Percentiles rank a stretch among this genome's conserved stretches.
These are phyloP conservation scores for Alternaria sp. DNA, from an alignment of 2,329 filamentous ascomycete species.

Conservation along the genomic window DNA sequence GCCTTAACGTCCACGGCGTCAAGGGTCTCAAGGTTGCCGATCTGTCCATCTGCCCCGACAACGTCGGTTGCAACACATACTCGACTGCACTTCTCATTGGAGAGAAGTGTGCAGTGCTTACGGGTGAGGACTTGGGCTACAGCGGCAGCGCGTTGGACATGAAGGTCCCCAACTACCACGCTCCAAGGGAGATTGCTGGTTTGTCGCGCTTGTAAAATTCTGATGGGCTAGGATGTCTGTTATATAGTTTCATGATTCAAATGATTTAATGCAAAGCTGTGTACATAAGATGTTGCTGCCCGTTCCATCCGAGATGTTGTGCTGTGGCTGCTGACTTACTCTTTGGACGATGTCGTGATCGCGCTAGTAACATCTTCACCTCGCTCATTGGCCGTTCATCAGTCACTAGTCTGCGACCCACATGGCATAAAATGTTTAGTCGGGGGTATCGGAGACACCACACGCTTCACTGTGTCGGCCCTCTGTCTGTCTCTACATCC, in stretches of 20 bases:
- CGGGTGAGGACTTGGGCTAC: slow-evolving; percentile 78
- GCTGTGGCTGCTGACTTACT: not conserved
- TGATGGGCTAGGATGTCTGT: slow-evolving; percentile 1
- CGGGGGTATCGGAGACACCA: not conserved
- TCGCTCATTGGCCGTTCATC: not conserved
- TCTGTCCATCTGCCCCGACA: slow-evolving; percentile 79
- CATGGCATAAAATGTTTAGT: slow-evolving; percentile 7
- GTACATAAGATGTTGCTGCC: not conserved
- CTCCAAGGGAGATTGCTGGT: slow-evolving; percentile 56
- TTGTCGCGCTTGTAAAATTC: slow-evolving; percentile 52
- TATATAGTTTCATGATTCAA: not conserved
- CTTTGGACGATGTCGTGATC: slow-evolving; percentile 3
- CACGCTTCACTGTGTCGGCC: not conserved
- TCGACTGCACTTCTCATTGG: slow-evolving; percentile 77
- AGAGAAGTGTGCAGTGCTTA: slow-evolving; percentile 76
- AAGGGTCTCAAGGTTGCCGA: slow-evolving; percentile 81
- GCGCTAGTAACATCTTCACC: not conserved
- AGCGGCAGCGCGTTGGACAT: slow-evolving; percentile 77
- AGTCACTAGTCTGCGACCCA: not conserved
- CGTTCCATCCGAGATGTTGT: not conserved
- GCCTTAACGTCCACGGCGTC: slow-evolving; percentile 80
- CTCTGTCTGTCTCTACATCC: slow-evolving; percentile 2
- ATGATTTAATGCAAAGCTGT: not conserved
- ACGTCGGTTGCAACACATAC: slow-evolving; percentile 70
- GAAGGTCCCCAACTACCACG: slow-evolving; percentile 68